Conservation (phyloP, 140 eudicot genomes). For the Senecio squalidus region DNA sequence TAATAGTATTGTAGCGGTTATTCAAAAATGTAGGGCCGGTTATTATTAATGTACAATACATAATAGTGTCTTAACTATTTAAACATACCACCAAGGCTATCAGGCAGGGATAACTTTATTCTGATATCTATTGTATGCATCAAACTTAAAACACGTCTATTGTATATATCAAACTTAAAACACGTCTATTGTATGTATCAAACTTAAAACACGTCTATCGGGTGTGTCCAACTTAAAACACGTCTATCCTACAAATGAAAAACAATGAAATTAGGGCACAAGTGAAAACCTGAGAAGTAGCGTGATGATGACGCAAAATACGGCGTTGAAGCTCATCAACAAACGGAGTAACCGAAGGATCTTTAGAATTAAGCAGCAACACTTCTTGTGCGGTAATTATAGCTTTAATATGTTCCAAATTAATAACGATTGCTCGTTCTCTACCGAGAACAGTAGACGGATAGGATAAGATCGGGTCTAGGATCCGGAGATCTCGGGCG, state of each 20-base stretch:
- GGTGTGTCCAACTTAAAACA: too few relatives aligned
- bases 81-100: too few relatives aligned
- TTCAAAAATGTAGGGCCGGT: too few relatives aligned
- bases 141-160: too few relatives aligned
- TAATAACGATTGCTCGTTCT: conserved; percentile 84
- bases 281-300: conserved; percentile 52
- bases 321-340: conserved; percentile 79
- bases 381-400: conserved; percentile 89
- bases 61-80: too few relatives aligned
- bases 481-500: conserved; percentile 92
- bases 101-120: too few relatives aligned
- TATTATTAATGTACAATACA: too few relatives aligned
- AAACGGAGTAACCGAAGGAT: conserved; percentile 86
- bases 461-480: conserved; percentile 83
- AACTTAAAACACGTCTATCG: too few relatives aligned
- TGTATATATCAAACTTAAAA: too few relatives aligned
- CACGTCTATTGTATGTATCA: too few relatives aligned
- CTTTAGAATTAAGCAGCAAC: conserved; percentile 62
- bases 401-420: conserved; percentile 89
- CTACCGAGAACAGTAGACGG: conserved; percentile 92
- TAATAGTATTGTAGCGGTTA: too few relatives aligned
- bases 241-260: background rate
- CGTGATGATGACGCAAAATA: conserved; percentile 62
- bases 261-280: background rate
- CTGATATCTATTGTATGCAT: too few relatives aligned